These are phyloP conservation scores for Daldinia decipiens DNA, from an alignment of 495 filamentous ascomycete genomes.

Conservation along the genomic window DNA sequence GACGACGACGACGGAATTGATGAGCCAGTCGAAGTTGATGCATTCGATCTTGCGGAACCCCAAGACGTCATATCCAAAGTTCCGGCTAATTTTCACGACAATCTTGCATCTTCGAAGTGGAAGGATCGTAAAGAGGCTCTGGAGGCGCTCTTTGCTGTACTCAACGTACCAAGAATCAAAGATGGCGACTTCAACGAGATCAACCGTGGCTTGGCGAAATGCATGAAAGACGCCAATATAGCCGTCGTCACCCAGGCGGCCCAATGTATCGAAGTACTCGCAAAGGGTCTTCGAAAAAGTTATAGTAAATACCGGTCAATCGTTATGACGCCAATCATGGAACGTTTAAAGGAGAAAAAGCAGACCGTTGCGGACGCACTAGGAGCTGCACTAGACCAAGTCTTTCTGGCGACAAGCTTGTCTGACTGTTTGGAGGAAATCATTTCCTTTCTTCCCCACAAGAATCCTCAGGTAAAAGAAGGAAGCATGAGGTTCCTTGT, in stretches of 20 bases:
- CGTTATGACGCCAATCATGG: conserved; percentile 88
- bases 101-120: conserved; percentile 91
- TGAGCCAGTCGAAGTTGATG: conserved; percentile 77
- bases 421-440: conserved; percentile 90
- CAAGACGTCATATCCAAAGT: conserved; percentile 89
- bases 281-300: conserved; percentile 81
- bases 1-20: conserved; percentile 71
- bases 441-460: conserved; percentile 84
- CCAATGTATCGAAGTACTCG: conserved; percentile 92
- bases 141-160: conserved; percentile 77
- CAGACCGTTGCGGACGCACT: conserved; percentile 87
- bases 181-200: conserved; percentile 90
- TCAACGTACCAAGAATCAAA: conserved; percentile 92
- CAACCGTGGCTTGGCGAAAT: conserved; percentile 83
- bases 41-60: conserved; percentile 88
- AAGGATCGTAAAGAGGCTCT: conserved; percentile 97
- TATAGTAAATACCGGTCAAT: conserved; percentile 83
- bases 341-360: conserved; percentile 98
- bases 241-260: conserved; percentile 93
- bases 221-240: conserved; percentile 98
- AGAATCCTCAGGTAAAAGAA: conserved; percentile 97
- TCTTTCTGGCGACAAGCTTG: conserved; percentile 81
- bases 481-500: conserved; percentile 92
- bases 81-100: conserved; percentile 82
- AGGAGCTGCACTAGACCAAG: conserved; percentile 83